These are phyloP conservation scores for Lactarius tabidus DNA, from an alignment of 768 basidiomycete genomes.

Conservation along the genomic window DNA sequence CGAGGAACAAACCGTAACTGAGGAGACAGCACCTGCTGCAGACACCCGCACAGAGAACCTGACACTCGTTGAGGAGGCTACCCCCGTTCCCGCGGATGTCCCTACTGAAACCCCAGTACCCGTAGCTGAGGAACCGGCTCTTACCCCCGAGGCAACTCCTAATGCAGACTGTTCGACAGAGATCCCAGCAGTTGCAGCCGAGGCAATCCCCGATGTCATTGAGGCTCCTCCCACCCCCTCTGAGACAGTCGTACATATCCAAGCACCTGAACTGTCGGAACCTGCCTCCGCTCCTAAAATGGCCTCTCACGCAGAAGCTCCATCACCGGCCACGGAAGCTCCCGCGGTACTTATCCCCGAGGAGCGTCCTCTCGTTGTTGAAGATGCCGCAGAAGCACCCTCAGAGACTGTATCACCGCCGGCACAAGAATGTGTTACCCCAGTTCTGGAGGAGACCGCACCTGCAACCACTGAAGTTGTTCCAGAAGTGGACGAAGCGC, in stretches of 20 bases:
- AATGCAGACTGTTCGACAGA: background rate
- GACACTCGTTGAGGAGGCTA: background rate
- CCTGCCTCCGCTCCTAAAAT: background rate
- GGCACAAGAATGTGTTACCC: background rate
- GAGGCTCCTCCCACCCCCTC: too few species aligned
- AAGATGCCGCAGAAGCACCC: background rate
- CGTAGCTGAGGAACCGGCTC: background rate
- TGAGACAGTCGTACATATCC: background rate
- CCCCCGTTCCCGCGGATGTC: background rate
- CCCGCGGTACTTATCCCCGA: background rate
- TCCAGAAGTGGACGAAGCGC: background rate
- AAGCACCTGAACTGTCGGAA: background rate
- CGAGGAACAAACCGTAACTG: background rate
- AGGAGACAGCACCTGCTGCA: background rate
- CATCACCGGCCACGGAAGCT: background rate
- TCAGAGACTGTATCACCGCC: background rate
- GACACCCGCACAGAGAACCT: background rate
- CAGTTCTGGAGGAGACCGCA: background rate
- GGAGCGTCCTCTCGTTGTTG: background rate
- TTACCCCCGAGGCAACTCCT: background rate
- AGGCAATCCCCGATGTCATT: background rate
- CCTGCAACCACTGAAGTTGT: background rate
- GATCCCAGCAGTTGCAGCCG: background rate
- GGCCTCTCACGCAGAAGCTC: background rate
- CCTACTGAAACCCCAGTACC: background rate